phyloP scores from a whole-genome alignment of 2,329 filamentous ascomycete genomes.

The Alternaria ethzedia region DNA sequence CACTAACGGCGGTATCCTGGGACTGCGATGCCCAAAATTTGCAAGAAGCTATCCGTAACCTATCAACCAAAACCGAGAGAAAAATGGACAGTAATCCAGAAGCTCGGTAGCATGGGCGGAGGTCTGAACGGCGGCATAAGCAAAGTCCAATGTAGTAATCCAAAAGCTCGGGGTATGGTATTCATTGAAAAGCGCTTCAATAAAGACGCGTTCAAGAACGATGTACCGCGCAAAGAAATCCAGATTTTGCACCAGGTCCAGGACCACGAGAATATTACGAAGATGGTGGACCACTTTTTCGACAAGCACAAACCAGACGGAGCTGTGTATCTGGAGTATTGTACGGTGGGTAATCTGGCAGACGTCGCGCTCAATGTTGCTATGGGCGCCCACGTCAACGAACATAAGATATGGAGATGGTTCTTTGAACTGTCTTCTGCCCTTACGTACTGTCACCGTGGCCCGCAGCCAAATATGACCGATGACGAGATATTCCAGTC shows the following conservation, averaged over 20 bases:
- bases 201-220: not conserved
- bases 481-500: slow-evolving; percentile 5
- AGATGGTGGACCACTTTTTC: slow-evolving; percentile 21
- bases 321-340: slow-evolving; percentile 25
- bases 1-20: not conserved
- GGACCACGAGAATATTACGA: slow-evolving; percentile 13
- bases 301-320: not conserved
- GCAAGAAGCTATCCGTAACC: not conserved
- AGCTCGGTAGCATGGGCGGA: slow-evolving; percentile 7
- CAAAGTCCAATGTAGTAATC: slow-evolving; percentile 4
- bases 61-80: not conserved
- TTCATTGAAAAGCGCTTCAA: slow-evolving; percentile 25
- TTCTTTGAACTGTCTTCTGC: slow-evolving; percentile 17
- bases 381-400: slow-evolving; percentile 1
- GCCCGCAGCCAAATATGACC: slow-evolving; percentile 6
- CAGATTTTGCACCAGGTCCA: slow-evolving; percentile 13
- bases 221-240: slow-evolving; percentile 15
- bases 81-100: slow-evolving; percentile 1
- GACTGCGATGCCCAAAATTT: not conserved
- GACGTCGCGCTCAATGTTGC: not conserved
- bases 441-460: slow-evolving; percentile 20
- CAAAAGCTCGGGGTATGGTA: not conserved
- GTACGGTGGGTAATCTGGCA: slow-evolving; percentile 12
- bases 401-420: slow-evolving; percentile 24
- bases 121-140: slow-evolving; percentile 15